These are phyloP conservation scores for Teunomyces gatunensis DNA, from an alignment of 805 yeast species.

Conservation along the genomic window DNA sequence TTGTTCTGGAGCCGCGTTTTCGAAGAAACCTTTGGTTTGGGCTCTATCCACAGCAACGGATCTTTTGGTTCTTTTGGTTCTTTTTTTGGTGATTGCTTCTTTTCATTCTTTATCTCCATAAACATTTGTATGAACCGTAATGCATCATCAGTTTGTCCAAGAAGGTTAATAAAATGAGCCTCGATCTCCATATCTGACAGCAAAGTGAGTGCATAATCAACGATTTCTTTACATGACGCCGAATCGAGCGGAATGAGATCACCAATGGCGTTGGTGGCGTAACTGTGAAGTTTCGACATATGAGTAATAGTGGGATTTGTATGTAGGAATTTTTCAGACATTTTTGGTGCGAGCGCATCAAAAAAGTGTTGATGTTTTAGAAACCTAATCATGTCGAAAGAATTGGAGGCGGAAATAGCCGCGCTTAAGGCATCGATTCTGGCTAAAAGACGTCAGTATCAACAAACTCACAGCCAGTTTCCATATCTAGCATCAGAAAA, in stretches of 20 bases:
- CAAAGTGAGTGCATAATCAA: slow-evolving; percentile 50
- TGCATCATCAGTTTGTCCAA: slow-evolving; percentile 58
- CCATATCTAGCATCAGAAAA: neutral
- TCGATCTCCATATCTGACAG: slow-evolving; percentile 47
- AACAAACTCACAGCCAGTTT: neutral
- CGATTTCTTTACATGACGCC: slow-evolving; percentile 53
- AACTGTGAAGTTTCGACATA: slow-evolving; percentile 19
- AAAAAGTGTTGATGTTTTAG: too few species aligned
- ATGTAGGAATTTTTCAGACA: neutral
- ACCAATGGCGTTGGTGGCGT: slow-evolving; percentile 25
- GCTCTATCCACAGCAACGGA: neutral
- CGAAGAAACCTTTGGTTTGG: slow-evolving; percentile 5
- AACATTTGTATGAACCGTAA: slow-evolving; percentile 47
- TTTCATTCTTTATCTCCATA: slow-evolving; percentile 36
- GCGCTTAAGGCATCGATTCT: slow-evolving; percentile 25
- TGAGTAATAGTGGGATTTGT: neutral
- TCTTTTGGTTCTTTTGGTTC: slow-evolving; percentile 7
- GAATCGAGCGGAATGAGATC: slow-evolving; percentile 56
- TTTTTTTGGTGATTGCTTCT: slow-evolving; percentile 10
- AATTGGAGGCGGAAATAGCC: slow-evolving; percentile 29
- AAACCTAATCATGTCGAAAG: slow-evolving; percentile 6
- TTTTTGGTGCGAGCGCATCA: too few species aligned
- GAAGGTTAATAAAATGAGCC: slow-evolving; percentile 51
- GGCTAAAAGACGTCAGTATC: slow-evolving; percentile 13
- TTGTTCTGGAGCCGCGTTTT: slow-evolving; percentile 11